Base-by-base conservation (phyloP, 164 flowering plant genomes). In the Akebia trifoliata region DNA sequence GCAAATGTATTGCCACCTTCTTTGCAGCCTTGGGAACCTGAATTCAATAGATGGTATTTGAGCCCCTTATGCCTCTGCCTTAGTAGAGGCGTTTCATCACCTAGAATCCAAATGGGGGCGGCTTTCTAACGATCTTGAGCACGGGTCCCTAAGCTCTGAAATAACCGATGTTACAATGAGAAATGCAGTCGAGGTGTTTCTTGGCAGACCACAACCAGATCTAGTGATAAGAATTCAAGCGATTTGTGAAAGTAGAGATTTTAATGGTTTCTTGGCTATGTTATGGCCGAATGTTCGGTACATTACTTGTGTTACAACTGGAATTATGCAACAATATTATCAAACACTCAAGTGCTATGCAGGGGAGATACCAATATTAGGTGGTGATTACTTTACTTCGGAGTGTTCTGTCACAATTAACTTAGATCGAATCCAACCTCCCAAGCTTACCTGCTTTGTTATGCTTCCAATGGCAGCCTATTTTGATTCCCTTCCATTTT, bases 1-100 rank as follows among this genome's bases (percentile, higher is more conserved):
- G 6, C 81, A 76, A 61, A 73, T 74, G 75, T 80, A 80, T 24
- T 78, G 80, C 42, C 85, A 80, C 56, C 74, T 80, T 45, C 77
- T 80, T 4, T 80, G 85, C 36, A 78, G 75, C 8, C 74, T 80
- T 9, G 61, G 75, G 54, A 51, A 65, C 39, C 65, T 4, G 14
- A 60, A 74, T 36, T 26, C 35, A 2, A 42, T 78, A 4, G 76
- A 72, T 63, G 67, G 65, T 1, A 69, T 80, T 50, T 31, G 59
- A 20, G 76, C 76, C 4, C 75, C 82, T 0, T 77, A 77, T 64
- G 85, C 80, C 0, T 29, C 57, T 28, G 84, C 70, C 21, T 60
- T 80, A 49, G 57, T 73, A 6, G 50, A 25, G 51, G 81, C 76
- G 34, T 60, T 80, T 46, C 15, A 21, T 40, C 62, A 73, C n/a